phyloP scores from a whole-genome alignment of 1,284 basidiomycete species.

The Schizopora paradoxa region DNA sequence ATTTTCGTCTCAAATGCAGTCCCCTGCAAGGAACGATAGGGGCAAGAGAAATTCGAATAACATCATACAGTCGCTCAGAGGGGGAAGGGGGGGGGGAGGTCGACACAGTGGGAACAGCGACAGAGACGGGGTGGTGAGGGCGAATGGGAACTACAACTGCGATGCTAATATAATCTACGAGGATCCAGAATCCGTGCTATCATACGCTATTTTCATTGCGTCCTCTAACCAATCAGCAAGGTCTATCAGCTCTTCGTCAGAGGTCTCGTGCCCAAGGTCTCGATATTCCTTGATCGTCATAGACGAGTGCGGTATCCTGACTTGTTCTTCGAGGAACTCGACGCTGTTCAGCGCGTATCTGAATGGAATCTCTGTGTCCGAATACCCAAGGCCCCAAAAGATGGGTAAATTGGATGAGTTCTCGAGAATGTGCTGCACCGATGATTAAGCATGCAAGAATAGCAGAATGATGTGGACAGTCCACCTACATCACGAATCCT shows the following conservation, averaged over 20 bases:
- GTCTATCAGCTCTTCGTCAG: conserved; percentile 33
- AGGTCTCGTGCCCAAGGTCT: conserved; percentile 32
- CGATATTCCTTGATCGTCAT: conserved; percentile 31
- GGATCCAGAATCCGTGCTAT: too few species aligned
- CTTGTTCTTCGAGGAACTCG: conserved; percentile 28
- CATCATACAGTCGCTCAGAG: too few species aligned
- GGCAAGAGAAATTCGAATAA: too few species aligned
- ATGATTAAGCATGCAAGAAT: neutral
- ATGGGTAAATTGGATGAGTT: conserved; percentile 33
- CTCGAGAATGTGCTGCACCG: conserved; percentile 29
- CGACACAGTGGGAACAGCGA: too few species aligned
- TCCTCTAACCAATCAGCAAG: conserved; percentile 37
- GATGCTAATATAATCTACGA: too few species aligned
- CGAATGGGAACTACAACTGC: too few species aligned
- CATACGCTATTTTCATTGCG: too few species aligned
- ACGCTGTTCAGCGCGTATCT: conserved; percentile 31
- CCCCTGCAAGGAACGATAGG: too few species aligned
- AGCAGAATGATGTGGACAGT: neutral
- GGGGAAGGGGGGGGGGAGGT: too few species aligned
- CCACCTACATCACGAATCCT: conserved; percentile 30
- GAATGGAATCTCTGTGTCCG: conserved; percentile 35
- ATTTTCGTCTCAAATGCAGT: too few species aligned
- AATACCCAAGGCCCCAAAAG: conserved; percentile 38
- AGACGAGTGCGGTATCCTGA: conserved; percentile 25
- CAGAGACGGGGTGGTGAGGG: too few species aligned